Conservation (phyloP, 345 rosid genomes). For the Gossypium anomalum region DNA sequence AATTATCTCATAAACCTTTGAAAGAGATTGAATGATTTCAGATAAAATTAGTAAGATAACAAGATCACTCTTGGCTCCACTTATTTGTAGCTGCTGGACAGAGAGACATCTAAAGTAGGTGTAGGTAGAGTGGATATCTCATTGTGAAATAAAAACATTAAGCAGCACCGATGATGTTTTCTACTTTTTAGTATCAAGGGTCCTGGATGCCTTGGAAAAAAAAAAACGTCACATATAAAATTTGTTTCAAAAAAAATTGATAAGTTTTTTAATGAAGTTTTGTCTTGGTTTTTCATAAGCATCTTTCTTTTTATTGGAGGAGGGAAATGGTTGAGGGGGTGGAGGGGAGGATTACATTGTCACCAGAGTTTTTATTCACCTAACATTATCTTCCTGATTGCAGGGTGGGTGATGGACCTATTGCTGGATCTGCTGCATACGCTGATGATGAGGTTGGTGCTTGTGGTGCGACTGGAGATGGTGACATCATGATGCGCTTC, state of each 20-base stretch:
- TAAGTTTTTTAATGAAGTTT: neutral
- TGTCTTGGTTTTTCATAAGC: neutral
- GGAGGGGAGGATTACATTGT: too few species aligned
- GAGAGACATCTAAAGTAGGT: neutral
- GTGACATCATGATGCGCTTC: conserved; percentile 98
- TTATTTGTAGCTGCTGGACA: neutral
- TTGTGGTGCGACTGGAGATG: conserved; percentile 97
- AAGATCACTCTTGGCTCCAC: neutral
- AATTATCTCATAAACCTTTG: neutral
- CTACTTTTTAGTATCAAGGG: neutral
- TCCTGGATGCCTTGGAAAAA: neutral
- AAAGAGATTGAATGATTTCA: neutral
- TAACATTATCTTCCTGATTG: neutral
- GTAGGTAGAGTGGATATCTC: neutral
- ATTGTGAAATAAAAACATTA: neutral
- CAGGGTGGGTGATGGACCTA: conserved; percentile 98
- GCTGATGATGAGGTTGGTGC: conserved; percentile 87
- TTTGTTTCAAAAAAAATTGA: neutral
- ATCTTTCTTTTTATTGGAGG: too few species aligned
- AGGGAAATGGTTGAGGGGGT: too few species aligned
- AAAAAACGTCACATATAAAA: neutral
- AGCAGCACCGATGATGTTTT: neutral
- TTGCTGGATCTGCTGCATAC: conserved; percentile 83
- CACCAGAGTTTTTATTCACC: neutral
- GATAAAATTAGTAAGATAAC: neutral